Percentiles rank a stretch among this genome's conserved stretches.
phyloP scores from a whole-genome alignment of 2,329 filamentous ascomycete genomes.

The Epichloe baconii region DNA sequence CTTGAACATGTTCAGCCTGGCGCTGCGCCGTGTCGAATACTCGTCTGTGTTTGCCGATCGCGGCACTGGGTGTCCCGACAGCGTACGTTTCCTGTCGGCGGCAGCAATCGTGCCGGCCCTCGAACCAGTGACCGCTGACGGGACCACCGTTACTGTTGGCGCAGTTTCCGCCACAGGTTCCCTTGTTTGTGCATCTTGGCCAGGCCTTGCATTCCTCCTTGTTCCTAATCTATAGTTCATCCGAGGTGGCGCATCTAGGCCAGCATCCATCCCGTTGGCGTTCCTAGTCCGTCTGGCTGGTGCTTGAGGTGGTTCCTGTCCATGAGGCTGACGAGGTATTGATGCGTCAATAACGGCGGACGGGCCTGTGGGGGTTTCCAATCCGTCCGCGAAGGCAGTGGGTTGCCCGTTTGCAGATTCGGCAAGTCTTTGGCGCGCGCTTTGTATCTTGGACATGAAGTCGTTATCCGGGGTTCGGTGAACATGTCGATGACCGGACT shows the following conservation, averaged over 20 bases:
- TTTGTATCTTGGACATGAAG: conserved; percentile 42
- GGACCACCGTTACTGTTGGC: conserved; percentile 21
- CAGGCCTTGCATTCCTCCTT: conserved; percentile 25
- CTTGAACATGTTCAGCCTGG: conserved; percentile 56
- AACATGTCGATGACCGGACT: conserved; percentile 28
- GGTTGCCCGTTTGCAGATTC: conserved; percentile 23
- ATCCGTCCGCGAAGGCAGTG: conserved; percentile 33
- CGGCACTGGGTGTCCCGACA: conserved; percentile 68
- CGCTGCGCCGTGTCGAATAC: conserved; percentile 51
- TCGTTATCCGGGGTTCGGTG: conserved; percentile 36
- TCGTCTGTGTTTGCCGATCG: conserved; percentile 42
- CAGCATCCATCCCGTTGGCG: conserved; percentile 36
- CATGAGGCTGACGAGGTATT: conserved; percentile 12
- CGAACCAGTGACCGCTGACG: conserved; percentile 19
- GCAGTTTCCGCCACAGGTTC: conserved; percentile 30
- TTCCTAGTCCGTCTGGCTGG: conserved; percentile 41
- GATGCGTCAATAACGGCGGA: conserved; percentile 11
- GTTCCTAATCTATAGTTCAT: conserved; percentile 44
- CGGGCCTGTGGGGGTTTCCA: conserved; percentile 45
- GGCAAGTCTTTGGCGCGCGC: conserved; percentile 33
- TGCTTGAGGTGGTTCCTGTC: conserved; percentile 37
- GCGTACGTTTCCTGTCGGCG: conserved; percentile 70
- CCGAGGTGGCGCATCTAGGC: conserved; percentile 47
- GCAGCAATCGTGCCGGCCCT: conserved; percentile 27
- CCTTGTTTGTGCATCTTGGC: conserved; percentile 17